Evolutionary conservation across 306 rosid species (phyloP).

Genomic region (Lathyrus sativus): DNA sequence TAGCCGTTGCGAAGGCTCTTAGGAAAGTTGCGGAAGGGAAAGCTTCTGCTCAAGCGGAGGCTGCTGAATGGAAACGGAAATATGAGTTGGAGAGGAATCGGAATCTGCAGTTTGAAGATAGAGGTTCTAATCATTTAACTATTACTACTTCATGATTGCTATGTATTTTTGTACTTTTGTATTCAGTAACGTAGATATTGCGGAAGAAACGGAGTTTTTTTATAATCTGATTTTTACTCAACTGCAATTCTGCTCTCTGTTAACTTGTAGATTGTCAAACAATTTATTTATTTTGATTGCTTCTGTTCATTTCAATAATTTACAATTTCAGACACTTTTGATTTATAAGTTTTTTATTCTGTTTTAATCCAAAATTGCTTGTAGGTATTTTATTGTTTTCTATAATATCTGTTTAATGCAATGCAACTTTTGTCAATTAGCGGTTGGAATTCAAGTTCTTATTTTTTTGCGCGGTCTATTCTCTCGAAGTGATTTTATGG

Average conservation of each 20-base stretch:
- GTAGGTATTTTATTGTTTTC: constrained; percentile 1
- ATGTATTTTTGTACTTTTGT: constrained; percentile 1
- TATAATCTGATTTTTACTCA: constrained; percentile 25
- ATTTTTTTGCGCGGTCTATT: constrained; percentile 1
- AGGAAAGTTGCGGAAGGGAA: constrained; percentile 90
- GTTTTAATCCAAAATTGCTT: background rate
- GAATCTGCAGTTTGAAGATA: constrained; percentile 59
- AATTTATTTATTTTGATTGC: constrained; percentile 19
- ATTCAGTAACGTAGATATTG: constrained; percentile 11
- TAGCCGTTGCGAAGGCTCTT: constrained; percentile 92
- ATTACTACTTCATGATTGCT: constrained; percentile 18
- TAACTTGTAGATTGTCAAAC: constrained; percentile 2
- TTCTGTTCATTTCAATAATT: background rate
- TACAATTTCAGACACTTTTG: background rate
- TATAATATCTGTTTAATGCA: background rate
- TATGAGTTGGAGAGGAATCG: constrained; percentile 78
- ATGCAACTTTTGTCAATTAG: constrained; percentile 13
- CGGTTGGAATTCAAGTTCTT: constrained; percentile 22
- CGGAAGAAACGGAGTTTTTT: background rate
- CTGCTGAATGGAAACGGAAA: constrained; percentile 96
- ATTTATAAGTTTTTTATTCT: background rate
- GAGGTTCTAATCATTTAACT: constrained; percentile 54
- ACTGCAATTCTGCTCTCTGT: constrained; percentile 24
- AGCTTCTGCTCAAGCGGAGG: constrained; percentile 95
- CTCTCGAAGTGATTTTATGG: constrained; percentile 16